Conservation (phyloP, 2,329 filamentous ascomycete genomes). For the Paramyrothecium roridum region DNA sequence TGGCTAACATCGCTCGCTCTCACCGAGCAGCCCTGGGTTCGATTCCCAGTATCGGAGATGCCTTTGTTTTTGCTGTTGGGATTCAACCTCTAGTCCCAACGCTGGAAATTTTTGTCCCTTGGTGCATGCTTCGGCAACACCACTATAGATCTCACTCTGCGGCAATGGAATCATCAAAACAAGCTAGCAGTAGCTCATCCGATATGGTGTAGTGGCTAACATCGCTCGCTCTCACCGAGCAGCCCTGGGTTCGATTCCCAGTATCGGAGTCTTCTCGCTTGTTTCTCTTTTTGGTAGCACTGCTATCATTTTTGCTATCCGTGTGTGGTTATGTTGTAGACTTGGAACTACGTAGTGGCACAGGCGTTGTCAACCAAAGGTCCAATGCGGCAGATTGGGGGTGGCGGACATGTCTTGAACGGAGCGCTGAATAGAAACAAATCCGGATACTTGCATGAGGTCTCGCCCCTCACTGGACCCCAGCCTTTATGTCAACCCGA, state of each 20-base stretch:
- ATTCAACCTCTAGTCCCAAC: too few species aligned
- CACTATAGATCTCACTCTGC: background rate
- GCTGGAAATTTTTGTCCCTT: too few species aligned
- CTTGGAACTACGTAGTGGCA: background rate
- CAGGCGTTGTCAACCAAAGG: too few species aligned
- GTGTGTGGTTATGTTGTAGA: background rate
- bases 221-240: slow-evolving; percentile 28
- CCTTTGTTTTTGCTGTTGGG: slow-evolving; percentile 4
- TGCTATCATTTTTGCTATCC: background rate
- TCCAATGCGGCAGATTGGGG: too few species aligned
- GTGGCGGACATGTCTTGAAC: too few species aligned
- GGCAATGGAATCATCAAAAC: background rate
- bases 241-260: slow-evolving; percentile 24
- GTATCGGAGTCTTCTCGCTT: slow-evolving; percentile 14
- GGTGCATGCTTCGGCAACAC: too few species aligned
- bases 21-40: slow-evolving; percentile 23
- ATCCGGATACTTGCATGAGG: too few species aligned
- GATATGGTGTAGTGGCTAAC: slow-evolving; percentile 34
- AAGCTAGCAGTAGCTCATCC: slow-evolving; percentile 11
- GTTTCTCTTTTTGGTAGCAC: background rate
- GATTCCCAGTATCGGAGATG: slow-evolving; percentile 22
- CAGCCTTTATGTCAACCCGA: too few species aligned
- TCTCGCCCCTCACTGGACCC: too few species aligned
- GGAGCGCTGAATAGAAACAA: too few species aligned
- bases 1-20: slow-evolving; percentile 32